A percentile compares a stretch with the other conserved stretches of the same genome.
phyloP scores from a whole-genome alignment of 1,284 basidiomycete species.

The Rhodotorula mucilaginosa region DNA sequence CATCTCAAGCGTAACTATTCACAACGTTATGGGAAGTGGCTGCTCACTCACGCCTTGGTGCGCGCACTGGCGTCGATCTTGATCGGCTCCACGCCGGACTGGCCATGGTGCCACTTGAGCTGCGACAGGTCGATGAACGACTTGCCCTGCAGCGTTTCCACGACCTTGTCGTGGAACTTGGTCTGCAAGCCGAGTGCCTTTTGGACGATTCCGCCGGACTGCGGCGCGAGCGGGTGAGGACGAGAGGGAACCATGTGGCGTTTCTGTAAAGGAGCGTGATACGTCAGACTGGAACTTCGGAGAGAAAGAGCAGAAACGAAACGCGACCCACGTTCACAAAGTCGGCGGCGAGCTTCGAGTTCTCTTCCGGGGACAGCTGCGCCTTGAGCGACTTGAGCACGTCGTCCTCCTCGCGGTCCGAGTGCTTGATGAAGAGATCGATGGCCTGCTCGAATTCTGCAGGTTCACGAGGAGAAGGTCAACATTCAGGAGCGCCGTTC shows the following conservation, averaged over 20 bases:
- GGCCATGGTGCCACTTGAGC: conserved; percentile 17
- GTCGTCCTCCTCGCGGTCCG: conserved; percentile 40
- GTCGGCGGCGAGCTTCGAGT: conserved; percentile 35
- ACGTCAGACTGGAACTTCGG: too few species aligned
- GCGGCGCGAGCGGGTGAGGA: conserved; percentile 44
- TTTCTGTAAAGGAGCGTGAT: background rate
- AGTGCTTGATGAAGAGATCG: conserved; percentile 42
- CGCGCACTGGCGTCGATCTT: conserved; percentile 5
- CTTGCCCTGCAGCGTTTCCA: conserved; percentile 21
- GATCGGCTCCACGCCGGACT: conserved; percentile 11
- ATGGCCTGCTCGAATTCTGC: conserved; percentile 38
- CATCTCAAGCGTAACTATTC: background rate
- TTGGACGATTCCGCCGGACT: conserved; percentile 42
- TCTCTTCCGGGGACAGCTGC: conserved; percentile 37
- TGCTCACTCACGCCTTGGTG: background rate
- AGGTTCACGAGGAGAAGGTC: background rate
- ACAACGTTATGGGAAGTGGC: background rate
- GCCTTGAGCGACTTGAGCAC: conserved; percentile 21
- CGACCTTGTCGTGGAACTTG: conserved; percentile 31
- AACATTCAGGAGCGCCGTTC: background rate
- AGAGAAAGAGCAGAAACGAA: too few species aligned
- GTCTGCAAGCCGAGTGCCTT: conserved; percentile 36
- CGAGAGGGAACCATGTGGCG: conserved; percentile 41
- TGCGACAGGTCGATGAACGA: conserved; percentile 1
- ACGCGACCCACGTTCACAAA: conserved; percentile 35